Conservation (phyloP, 106 monocot species). For the Phalaenopsis equestris region DNA sequence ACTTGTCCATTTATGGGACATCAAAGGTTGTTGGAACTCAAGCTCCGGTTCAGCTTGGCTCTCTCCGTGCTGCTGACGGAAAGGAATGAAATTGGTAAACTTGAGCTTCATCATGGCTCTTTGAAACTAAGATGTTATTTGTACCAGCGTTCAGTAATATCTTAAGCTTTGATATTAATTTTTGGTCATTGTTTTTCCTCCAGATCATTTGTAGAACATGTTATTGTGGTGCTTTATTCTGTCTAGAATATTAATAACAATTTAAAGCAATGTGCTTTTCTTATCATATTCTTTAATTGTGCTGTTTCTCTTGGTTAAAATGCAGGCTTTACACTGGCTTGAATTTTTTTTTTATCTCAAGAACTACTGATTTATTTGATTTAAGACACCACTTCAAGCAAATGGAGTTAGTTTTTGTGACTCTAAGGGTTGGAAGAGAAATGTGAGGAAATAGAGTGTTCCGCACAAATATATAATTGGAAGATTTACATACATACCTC, state of each 20-base stretch:
- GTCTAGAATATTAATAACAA: not conserved
- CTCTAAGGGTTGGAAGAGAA: too few species aligned
- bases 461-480: too few species aligned
- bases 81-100: conserved; percentile 43
- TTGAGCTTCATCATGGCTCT: too few species aligned
- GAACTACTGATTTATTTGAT: too few species aligned
- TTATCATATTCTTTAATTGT: not conserved
- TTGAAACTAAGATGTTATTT: not conserved
- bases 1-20: conserved; percentile 65
- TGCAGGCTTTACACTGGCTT: too few species aligned
- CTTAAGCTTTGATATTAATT: not conserved
- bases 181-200: not conserved
- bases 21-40: conserved; percentile 91
- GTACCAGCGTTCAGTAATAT: not conserved
- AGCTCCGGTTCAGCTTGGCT: conserved; percentile 90
- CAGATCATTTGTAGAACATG: not conserved
- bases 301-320: too few species aligned
- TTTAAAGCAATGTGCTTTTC: not conserved
- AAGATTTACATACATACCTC: too few species aligned
- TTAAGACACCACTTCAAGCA: too few species aligned
- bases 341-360: too few species aligned
- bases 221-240: not conserved
- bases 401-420: too few species aligned
- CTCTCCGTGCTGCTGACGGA: conserved; percentile 92
- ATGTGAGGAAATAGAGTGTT: too few species aligned